Evolutionary conservation across 495 filamentous ascomycete species (phyloP).

Genomic region (Apodospora peruviana): DNA sequence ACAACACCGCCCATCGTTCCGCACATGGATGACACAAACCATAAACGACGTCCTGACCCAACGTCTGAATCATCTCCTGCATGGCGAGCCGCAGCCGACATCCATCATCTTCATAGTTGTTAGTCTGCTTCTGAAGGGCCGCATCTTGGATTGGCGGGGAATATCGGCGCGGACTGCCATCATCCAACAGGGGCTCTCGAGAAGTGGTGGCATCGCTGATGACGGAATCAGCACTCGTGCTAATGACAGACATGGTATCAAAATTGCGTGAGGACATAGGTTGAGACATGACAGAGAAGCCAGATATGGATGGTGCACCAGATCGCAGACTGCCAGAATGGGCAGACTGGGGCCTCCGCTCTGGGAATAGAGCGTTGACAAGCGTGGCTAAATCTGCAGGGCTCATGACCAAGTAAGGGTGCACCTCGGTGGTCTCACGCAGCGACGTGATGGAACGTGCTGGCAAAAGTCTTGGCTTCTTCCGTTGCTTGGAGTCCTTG

Average conservation of each 20-base stretch:
- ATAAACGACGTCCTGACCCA: conserved; percentile 54
- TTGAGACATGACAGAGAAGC: conserved; percentile 48
- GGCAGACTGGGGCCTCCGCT: conserved; percentile 50
- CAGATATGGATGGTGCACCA: conserved; percentile 61
- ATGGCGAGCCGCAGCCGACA: conserved; percentile 52
- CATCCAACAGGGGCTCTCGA: conserved; percentile 57
- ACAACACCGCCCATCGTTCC: conserved; percentile 69
- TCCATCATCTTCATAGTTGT: conserved; percentile 50
- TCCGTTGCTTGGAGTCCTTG: conserved; percentile 42
- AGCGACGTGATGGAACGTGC: conserved; percentile 65
- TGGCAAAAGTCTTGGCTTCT: conserved; percentile 56
- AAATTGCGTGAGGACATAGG: conserved; percentile 42
- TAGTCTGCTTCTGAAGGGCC: conserved; percentile 26
- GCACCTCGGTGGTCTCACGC: conserved; percentile 63
- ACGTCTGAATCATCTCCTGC: conserved; percentile 57
- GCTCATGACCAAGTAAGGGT: conserved; percentile 66
- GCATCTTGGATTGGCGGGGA: conserved; percentile 36
- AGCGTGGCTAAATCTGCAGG: conserved; percentile 68
- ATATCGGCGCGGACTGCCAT: conserved; percentile 37
- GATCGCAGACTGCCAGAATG: conserved; percentile 52
- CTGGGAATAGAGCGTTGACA: conserved; percentile 66
- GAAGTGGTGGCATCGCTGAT: conserved; percentile 64
- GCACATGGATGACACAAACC: conserved; percentile 67
- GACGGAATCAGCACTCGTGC: conserved; percentile 61
- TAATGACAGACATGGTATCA: conserved; percentile 57